Evolutionary conservation across 2,329 filamentous ascomycete species (phyloP).

Genomic region (Blumeriella jaapii): DNA sequence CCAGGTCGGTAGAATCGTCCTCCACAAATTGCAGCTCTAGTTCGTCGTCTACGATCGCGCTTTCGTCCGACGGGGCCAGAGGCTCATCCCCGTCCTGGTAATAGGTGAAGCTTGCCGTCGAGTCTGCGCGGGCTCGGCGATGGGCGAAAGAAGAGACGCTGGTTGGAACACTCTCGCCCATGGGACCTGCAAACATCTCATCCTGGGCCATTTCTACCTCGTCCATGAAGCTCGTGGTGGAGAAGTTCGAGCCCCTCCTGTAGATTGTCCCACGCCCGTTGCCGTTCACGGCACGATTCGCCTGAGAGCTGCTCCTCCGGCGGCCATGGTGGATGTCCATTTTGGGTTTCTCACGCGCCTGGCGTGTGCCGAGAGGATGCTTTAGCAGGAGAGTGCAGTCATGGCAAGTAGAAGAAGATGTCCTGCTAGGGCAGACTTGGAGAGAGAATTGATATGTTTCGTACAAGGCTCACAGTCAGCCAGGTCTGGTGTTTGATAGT

Average conservation of each 20-base stretch:
- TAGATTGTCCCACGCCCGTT: constrained; percentile 37
- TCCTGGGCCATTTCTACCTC: constrained; percentile 99
- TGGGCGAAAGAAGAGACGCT: constrained; percentile 88
- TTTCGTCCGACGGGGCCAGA: constrained; percentile 28
- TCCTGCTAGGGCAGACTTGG: too few species aligned
- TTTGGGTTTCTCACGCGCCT: constrained; percentile 8
- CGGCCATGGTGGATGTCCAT: constrained; percentile 20
- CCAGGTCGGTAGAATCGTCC: constrained; percentile 25
- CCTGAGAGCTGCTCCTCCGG: constrained; percentile 25
- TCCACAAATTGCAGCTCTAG: constrained; percentile 25
- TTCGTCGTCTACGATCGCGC: constrained; percentile 31
- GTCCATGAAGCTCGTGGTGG: constrained; percentile 71
- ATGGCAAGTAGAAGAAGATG: not conserved
- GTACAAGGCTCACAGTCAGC: too few species aligned
- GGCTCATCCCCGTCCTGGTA: constrained; percentile 59
- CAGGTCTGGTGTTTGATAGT: not conserved
- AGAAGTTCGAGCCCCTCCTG: constrained; percentile 57
- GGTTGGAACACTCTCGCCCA: constrained; percentile 91
- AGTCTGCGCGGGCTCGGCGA: constrained; percentile 69
- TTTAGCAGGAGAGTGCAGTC: not conserved
- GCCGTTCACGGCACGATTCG: constrained; percentile 20
- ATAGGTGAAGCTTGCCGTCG: constrained; percentile 79
- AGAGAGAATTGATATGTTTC: not conserved
- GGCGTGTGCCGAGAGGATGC: constrained; percentile 1
- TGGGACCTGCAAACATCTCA: constrained; percentile 87